phyloP scores from a whole-genome alignment of 2,329 filamentous ascomycete genomes.

The Sclerotinia sclerotiorum region DNA sequence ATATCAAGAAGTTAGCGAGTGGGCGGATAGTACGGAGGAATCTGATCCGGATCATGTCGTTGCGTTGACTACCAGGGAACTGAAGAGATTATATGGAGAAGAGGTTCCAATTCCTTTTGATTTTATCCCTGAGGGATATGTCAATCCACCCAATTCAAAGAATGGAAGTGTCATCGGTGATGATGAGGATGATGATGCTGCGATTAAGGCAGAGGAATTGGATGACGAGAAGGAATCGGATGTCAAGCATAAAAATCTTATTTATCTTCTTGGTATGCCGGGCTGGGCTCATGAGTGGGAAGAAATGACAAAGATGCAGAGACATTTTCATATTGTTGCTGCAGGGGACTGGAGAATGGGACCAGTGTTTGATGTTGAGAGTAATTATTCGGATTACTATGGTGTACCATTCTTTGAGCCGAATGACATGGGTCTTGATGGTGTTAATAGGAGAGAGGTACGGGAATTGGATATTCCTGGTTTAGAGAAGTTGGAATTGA shows the following conservation, averaged over 20 bases:
- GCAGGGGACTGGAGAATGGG: slow-evolving; percentile 15
- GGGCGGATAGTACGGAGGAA: slow-evolving; percentile 11
- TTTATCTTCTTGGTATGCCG: not conserved
- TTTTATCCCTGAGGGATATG: slow-evolving; percentile 13
- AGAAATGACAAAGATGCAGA: slow-evolving; percentile 10
- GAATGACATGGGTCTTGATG: not conserved
- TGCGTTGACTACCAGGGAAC: slow-evolving; percentile 9
- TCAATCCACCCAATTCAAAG: not conserved
- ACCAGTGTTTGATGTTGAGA: slow-evolving; percentile 11
- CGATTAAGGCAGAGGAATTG: not conserved
- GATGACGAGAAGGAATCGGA: not conserved
- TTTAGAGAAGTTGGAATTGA: not conserved
- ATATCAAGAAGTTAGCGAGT: slow-evolving; percentile 12
- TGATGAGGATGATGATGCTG: not conserved
- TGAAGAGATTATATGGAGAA: slow-evolving; percentile 12
- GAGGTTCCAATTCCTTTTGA: slow-evolving; percentile 6
- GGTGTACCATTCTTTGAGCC: slow-evolving; percentile 16
- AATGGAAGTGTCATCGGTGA: not conserved
- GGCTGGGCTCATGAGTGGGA: not conserved
- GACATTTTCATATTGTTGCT: slow-evolving; percentile 22
- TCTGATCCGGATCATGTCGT: slow-evolving; percentile 11
- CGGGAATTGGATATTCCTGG: not conserved
- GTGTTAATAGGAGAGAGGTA: not conserved
- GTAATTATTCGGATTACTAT: slow-evolving; percentile 22
- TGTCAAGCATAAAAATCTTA: not conserved